These are phyloP conservation scores for Coemansia sp. DNA, from an alignment of 192 early-diverging fungal genomes.

Conservation along the genomic window DNA sequence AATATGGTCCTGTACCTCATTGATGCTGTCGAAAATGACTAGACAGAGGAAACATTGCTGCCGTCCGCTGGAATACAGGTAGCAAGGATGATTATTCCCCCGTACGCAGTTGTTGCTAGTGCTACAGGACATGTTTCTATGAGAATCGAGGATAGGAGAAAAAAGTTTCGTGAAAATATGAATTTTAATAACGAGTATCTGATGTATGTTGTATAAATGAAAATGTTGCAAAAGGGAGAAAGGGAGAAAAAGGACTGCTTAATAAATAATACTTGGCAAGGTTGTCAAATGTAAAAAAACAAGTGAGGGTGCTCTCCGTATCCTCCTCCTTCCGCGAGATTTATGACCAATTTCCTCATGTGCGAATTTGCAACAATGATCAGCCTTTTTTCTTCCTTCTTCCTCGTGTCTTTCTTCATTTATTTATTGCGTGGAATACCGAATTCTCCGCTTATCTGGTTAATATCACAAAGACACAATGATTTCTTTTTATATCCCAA, in stretches of 20 bases:
- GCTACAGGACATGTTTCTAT: background rate
- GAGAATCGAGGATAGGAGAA: background rate
- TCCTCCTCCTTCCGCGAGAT: background rate
- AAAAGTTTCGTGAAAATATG: background rate
- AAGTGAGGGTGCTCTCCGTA: too few species aligned
- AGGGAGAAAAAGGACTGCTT: background rate
- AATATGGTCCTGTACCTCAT: conserved; percentile 41
- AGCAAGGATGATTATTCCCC: background rate
- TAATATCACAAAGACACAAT: background rate
- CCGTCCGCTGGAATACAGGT: background rate
- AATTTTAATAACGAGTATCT: background rate
- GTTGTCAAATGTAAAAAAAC: background rate
- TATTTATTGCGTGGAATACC: background rate
- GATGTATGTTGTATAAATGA: background rate
- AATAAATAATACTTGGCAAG: background rate
- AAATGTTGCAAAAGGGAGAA: background rate
- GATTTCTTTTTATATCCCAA: background rate
- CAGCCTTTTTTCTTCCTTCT: background rate
- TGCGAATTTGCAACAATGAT: background rate
- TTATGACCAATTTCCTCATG: background rate
- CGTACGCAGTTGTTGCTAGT: background rate
- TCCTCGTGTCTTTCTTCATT: background rate
- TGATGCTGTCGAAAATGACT: conserved; percentile 26
- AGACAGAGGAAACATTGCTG: conserved; percentile 43
- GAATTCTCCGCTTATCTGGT: background rate